Evolutionary conservation across 257 asterid genomes (phyloP).

Genomic region (Nemophila menziesii): DNA sequence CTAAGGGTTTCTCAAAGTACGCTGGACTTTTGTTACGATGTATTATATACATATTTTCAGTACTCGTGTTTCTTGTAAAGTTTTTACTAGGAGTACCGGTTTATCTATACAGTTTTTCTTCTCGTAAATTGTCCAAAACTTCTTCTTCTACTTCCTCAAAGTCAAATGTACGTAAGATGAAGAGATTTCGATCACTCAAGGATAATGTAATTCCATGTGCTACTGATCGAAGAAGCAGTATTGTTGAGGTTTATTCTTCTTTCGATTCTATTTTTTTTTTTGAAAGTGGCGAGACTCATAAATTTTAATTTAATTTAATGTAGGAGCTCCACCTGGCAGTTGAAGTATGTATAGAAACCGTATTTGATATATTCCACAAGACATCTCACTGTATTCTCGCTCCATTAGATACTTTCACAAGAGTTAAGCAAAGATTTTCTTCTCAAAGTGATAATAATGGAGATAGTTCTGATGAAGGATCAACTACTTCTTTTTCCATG

Average conservation of each 20-base stretch:
- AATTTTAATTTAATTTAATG: neutral
- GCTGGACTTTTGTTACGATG: slow-evolving; percentile 43
- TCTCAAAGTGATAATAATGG: slow-evolving; percentile 20
- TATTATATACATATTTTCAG: slow-evolving; percentile 47
- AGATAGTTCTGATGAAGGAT: slow-evolving; percentile 27
- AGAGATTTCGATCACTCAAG: slow-evolving; percentile 52
- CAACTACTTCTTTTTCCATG: slow-evolving; percentile 33
- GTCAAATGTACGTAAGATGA: slow-evolving; percentile 37
- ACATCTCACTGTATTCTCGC: slow-evolving; percentile 68
- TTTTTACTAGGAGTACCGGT: slow-evolving; percentile 57
- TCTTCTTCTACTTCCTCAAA: slow-evolving; percentile 26
- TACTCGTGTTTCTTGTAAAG: slow-evolving; percentile 72
- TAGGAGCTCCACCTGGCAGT: slow-evolving; percentile 87
- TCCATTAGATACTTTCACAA: slow-evolving; percentile 52
- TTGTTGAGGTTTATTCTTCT: slow-evolving; percentile 74
- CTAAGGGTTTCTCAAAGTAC: slow-evolving; percentile 39
- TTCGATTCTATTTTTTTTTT: neutral
- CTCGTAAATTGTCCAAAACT: slow-evolving; percentile 21
- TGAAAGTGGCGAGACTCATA: neutral
- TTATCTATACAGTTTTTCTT: slow-evolving; percentile 32
- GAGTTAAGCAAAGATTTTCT: slow-evolving; percentile 39
- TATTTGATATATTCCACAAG: slow-evolving; percentile 72
- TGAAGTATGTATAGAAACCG: slow-evolving; percentile 69
- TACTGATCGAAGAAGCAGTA: slow-evolving; percentile 91
- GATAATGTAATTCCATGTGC: slow-evolving; percentile 74